A percentile compares a stretch with the other conserved stretches of the same genome.
phyloP scores from a whole-genome alignment of 1,284 basidiomycete genomes.

The Anthracocystis panici-leucophaei region DNA sequence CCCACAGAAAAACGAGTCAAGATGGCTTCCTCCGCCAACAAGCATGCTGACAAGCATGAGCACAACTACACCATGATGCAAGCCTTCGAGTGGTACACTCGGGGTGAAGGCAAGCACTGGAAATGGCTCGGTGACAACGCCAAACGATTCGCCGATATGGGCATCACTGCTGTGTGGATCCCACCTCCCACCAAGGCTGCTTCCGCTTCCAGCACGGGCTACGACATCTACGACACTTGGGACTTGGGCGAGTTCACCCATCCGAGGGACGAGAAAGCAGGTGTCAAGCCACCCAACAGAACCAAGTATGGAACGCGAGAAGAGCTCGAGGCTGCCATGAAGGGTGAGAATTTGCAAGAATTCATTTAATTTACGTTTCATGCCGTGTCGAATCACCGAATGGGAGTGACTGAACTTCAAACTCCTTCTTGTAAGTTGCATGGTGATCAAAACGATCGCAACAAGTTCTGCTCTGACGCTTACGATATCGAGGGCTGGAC shows the following conservation, averaged over 20 bases:
- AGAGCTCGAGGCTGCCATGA: conserved; percentile 80
- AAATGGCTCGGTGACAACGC: conserved; percentile 80
- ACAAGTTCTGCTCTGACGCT: conserved; percentile 36
- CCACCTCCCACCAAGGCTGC: conserved; percentile 70
- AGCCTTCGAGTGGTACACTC: conserved; percentile 69
- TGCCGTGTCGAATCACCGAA: conserved; percentile 73
- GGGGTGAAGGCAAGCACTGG: conserved; percentile 78
- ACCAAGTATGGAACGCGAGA: conserved; percentile 94
- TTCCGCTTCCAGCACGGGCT: conserved; percentile 71
- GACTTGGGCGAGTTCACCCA: conserved; percentile 82
- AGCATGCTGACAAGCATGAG: conserved; percentile 51
- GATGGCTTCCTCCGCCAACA: conserved; percentile 56
- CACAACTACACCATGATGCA: conserved; percentile 61
- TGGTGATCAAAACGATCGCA: conserved; percentile 53
- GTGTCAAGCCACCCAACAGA: conserved; percentile 67
- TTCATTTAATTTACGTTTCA: conserved; percentile 71
- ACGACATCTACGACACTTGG: conserved; percentile 68
- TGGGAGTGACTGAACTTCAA: conserved; percentile 84
- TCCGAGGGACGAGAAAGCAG: conserved; percentile 79
- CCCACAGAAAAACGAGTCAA: conserved; percentile 8
- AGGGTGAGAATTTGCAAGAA: too few species aligned
- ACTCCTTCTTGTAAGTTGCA: conserved; percentile 73
- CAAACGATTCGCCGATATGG: conserved; percentile 79
- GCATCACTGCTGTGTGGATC: conserved; percentile 83
- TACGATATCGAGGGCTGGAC: conserved; percentile 64